A percentile compares a stretch with the other conserved stretches of the same genome.
Evolutionary conservation across 352 stramenopile genomes (phyloP).

Genomic region (Phytophthora idaei): DNA sequence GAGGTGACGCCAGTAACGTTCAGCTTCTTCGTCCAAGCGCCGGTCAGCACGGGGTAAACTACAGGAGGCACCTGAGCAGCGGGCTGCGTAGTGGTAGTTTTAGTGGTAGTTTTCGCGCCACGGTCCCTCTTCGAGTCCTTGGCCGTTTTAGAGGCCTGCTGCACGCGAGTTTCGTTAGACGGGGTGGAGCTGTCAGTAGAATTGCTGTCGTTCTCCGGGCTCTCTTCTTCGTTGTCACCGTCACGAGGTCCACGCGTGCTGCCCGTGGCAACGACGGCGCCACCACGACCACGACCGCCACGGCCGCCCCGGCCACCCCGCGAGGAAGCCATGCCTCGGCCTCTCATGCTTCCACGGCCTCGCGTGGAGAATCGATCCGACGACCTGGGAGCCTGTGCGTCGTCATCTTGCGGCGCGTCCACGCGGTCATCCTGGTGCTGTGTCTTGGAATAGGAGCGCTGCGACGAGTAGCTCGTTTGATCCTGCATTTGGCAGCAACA

Average conservation of each 20-base stretch:
- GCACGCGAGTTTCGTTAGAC: constrained; percentile 32
- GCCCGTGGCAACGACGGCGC: constrained; percentile 25
- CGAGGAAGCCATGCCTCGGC: constrained; percentile 48
- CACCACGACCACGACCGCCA: constrained; percentile 46
- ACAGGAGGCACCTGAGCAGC: constrained; percentile 44
- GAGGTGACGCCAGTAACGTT: constrained; percentile 50
- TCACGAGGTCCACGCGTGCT: constrained; percentile 34
- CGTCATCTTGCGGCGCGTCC: constrained; percentile 33
- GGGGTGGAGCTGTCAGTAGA: constrained; percentile 34
- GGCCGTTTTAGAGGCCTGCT: constrained; percentile 30
- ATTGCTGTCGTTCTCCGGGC: constrained; percentile 49
- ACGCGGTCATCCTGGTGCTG: constrained; percentile 35
- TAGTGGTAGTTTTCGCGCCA: constrained; percentile 34
- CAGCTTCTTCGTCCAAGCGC: constrained; percentile 77
- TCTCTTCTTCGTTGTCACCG: constrained; percentile 55
- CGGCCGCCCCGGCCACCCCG: constrained; percentile 61
- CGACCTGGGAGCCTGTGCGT: constrained; percentile 31
- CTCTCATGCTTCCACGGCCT: constrained; percentile 52
- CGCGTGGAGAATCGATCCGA: constrained; percentile 44
- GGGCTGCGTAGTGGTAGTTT: constrained; percentile 44
- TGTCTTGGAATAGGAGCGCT: constrained; percentile 46
- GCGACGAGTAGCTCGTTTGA: constrained; percentile 20
- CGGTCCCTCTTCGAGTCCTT: constrained; percentile 59
- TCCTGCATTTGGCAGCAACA: constrained; percentile 14
- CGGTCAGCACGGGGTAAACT: constrained; percentile 63